Evolutionary conservation across 257 asterid genomes (phyloP).

Genomic region (Anisodus acutangulus): DNA sequence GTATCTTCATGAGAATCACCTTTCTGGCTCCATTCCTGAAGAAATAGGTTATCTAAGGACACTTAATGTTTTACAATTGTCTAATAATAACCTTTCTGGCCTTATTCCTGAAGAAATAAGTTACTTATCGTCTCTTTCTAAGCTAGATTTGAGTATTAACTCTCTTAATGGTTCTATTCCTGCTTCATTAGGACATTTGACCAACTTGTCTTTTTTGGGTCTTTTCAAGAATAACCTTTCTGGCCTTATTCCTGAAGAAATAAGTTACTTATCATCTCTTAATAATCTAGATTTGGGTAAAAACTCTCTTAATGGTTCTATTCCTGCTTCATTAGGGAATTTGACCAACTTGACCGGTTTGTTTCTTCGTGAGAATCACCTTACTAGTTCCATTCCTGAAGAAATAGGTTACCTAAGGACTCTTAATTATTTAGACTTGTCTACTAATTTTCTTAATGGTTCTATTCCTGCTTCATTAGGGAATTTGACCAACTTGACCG

Average conservation of each 20-base stretch:
- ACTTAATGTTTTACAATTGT: not conserved
- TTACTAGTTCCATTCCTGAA: not conserved
- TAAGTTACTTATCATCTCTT: not conserved
- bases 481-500: not conserved
- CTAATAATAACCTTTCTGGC: no score
- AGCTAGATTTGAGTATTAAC: no score
- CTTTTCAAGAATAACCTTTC: slow-evolving; percentile 1
- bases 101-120: no score
- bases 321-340: not conserved
- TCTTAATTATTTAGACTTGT: not conserved
- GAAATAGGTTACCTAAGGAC: not conserved
- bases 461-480: not conserved
- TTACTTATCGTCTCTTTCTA: no score
- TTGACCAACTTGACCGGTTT: not conserved
- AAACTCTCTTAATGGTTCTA: not conserved
- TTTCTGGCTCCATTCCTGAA: slow-evolving; percentile 35
- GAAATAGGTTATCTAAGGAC: slow-evolving; percentile 31
- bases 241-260: not conserved
- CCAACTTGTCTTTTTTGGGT: no score
- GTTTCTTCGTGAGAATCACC: not conserved
- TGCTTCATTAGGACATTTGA: no score
- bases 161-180: no score
- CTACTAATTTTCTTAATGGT: not conserved
- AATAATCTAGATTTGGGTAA: not conserved
- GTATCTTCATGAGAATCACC: slow-evolving; percentile 5